Conservation (phyloP, 2,329 filamentous ascomycete species). For the Xylariaceae sp. region DNA sequence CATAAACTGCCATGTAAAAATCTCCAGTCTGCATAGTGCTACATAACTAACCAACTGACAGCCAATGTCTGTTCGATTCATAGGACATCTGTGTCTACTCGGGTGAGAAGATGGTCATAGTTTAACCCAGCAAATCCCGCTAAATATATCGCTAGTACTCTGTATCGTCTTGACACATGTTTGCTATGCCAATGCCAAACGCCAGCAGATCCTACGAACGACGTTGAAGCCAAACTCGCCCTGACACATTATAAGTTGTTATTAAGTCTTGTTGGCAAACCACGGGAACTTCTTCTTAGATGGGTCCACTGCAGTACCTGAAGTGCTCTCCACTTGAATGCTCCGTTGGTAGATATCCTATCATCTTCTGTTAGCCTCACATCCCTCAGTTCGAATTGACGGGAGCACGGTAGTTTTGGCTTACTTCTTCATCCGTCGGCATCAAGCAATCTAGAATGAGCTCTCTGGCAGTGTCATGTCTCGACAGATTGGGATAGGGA, state of each 20-base stretch:
- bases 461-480: conserved; percentile 72
- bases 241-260: conserved; percentile 10
- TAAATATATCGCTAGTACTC: conserved; percentile 20
- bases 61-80: neutral
- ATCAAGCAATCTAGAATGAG: conserved; percentile 83
- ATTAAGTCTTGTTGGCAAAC: conserved; percentile 56
- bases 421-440: conserved; percentile 85
- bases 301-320: conserved; percentile 52
- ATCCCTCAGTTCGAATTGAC: neutral
- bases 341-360: conserved; percentile 71
- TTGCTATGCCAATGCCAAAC: conserved; percentile 24
- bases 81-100: too few relatives aligned
- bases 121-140: conserved; percentile 10
- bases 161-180: conserved; percentile 17
- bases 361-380: conserved; percentile 25
- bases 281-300: conserved; percentile 71
- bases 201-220: conserved; percentile 18
- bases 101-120: conserved; percentile 2
- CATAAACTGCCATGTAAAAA: too few relatives aligned
- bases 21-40: too few relatives aligned
- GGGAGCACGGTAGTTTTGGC: conserved; percentile 36
- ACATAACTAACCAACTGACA: conserved; percentile 1
- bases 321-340: conserved; percentile 60
- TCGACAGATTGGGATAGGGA: conserved; percentile 75
- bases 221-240: conserved; percentile 9